phyloP scores from a whole-genome alignment of 768 basidiomycete genomes.

The Psilocybe sp. region DNA sequence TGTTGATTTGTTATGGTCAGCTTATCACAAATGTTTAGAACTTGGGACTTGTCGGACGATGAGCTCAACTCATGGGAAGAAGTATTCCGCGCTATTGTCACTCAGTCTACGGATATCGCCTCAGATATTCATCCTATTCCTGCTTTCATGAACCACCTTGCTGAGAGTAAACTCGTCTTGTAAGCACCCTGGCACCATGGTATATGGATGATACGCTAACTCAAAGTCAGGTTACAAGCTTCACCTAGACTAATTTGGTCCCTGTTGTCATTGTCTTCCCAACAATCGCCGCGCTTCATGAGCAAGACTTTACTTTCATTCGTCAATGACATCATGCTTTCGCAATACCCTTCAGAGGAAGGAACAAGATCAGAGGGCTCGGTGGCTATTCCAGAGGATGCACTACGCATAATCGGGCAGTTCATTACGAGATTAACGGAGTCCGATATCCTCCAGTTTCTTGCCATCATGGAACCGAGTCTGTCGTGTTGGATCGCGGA shows the following conservation, averaged over 20 bases:
- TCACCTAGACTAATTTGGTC: too few species aligned
- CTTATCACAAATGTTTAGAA: conserved; percentile 25
- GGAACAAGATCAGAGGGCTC: not conserved
- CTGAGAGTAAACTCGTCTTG: too few species aligned
- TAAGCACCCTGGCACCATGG: too few species aligned
- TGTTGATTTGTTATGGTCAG: not conserved
- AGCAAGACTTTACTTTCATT: not conserved
- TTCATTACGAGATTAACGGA: conserved; percentile 27
- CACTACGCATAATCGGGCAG: conserved; percentile 32
- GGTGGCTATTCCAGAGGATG: conserved; percentile 19
- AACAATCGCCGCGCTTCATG: too few species aligned
- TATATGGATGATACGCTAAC: too few species aligned
- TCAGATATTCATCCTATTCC: too few species aligned
- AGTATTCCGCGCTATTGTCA: conserved; percentile 30
- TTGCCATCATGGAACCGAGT: conserved; percentile 34
- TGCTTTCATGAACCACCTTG: too few species aligned
- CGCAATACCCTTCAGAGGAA: not conserved
- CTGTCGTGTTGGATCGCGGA: conserved; percentile 56
- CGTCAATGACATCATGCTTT: conserved; percentile 1
- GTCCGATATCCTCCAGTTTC: conserved; percentile 27
- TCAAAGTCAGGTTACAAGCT: too few species aligned
- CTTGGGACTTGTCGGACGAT: conserved; percentile 39
- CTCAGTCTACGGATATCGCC: conserved; percentile 12
- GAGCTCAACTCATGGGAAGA: conserved; percentile 43
- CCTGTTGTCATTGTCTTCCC: too few species aligned